Conservation (phyloP, 2,329 filamentous ascomycete species). For the Clarireedia hainanense region DNA sequence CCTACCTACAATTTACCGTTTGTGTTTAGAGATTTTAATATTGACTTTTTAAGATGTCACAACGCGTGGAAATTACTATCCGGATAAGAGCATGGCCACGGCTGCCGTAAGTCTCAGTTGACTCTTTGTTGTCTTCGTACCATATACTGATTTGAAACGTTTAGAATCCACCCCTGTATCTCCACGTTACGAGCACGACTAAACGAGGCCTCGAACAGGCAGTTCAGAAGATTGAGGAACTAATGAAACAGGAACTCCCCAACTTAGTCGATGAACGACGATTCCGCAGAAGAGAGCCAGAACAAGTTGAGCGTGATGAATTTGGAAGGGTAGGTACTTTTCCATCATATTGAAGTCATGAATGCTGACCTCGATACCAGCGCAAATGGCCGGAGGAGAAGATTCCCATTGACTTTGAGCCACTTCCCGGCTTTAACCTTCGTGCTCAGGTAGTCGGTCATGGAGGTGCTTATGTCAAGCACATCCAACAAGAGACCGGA, state of each 20-base stretch:
- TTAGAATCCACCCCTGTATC: slow-evolving; percentile 89
- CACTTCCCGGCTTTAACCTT: slow-evolving; percentile 89
- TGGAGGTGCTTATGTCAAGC: slow-evolving; percentile 92
- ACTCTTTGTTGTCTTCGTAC: neutral
- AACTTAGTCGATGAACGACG: slow-evolving; percentile 91
- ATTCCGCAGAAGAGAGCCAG: slow-evolving; percentile 74
- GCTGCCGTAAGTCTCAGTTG: slow-evolving; percentile 59
- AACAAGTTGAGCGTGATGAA: slow-evolving; percentile 81
- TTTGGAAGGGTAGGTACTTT: slow-evolving; percentile 66
- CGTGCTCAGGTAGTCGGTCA: slow-evolving; percentile 93
- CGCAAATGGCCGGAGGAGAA: slow-evolving; percentile 99
- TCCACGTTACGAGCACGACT: slow-evolving; percentile 87
- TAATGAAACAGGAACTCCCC: slow-evolving; percentile 93
- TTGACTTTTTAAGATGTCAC: slow-evolving; percentile 87
- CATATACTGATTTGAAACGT: slow-evolving; percentile 8
- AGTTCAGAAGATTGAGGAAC: slow-evolving; percentile 79
- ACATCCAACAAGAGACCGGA: slow-evolving; percentile 90
- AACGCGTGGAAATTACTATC: slow-evolving; percentile 91
- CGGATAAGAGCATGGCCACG: slow-evolving; percentile 96
- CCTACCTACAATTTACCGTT: slow-evolving; percentile 39
- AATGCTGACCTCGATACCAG: slow-evolving; percentile 37
- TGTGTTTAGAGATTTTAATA: slow-evolving; percentile 35
- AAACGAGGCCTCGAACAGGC: slow-evolving; percentile 90
- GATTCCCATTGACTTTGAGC: slow-evolving; percentile 84
- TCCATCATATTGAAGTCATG: neutral